Conservation (phyloP, 768 basidiomycete genomes). For the Melanogaster broomeanus region DNA sequence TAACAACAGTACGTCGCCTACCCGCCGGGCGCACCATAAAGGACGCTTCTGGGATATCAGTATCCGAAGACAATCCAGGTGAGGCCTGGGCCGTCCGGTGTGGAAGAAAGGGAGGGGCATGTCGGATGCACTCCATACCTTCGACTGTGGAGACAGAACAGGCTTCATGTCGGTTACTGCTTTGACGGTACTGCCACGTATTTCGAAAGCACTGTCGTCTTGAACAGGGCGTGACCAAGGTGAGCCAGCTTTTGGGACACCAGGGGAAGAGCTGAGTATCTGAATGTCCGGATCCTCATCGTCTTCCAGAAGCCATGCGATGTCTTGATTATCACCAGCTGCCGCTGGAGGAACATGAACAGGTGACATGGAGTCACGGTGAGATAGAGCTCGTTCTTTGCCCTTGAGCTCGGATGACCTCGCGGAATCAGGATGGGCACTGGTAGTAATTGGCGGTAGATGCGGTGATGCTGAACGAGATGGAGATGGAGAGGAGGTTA, state of each 20-base stretch:
- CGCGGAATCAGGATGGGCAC: neutral
- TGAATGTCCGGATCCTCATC: conserved; percentile 58
- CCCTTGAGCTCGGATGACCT: conserved; percentile 3
- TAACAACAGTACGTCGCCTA: conserved; percentile 18
- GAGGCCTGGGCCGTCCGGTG: conserved; percentile 22
- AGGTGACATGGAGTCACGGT: conserved; percentile 1
- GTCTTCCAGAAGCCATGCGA: conserved; percentile 69
- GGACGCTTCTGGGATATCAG: conserved; percentile 39
- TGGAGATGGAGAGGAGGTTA: conserved; percentile 33
- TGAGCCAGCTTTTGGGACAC: conserved; percentile 9
- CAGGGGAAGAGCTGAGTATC: conserved; percentile 55
- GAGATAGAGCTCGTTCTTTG: conserved; percentile 8
- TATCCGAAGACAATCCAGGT: conserved; percentile 18
- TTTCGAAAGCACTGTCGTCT: conserved; percentile 22
- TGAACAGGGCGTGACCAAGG: neutral
- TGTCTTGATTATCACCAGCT: conserved; percentile 36
- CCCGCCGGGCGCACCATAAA: conserved; percentile 48
- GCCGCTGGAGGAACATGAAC: neutral
- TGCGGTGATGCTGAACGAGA: conserved; percentile 16
- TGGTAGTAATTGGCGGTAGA: neutral
- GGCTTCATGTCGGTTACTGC: conserved; percentile 24
- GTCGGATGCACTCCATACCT: conserved; percentile 9
- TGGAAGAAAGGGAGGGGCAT: conserved; percentile 41
- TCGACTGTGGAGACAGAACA: conserved; percentile 5
- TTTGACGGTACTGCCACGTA: conserved; percentile 12